phyloP scores from a whole-genome alignment of 78 protist species.

The Dictyostelium citrinum region DNA sequence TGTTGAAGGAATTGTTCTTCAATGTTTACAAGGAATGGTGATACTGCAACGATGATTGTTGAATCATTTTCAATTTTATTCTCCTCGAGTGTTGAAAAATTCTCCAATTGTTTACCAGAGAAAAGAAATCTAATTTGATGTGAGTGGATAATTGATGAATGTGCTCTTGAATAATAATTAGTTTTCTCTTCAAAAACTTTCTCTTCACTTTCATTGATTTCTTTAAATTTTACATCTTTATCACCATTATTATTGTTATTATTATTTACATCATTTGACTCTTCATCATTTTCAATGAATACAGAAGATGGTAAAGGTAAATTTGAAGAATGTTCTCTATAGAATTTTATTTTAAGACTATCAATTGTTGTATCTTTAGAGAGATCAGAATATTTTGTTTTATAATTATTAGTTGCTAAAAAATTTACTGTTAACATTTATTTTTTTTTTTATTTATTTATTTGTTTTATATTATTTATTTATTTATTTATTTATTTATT shows the following conservation, averaged over 20 bases:
- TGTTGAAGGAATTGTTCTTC: background rate
- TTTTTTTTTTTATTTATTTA: background rate
- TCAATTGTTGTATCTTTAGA: conserved; percentile 31
- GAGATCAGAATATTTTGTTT: background rate
- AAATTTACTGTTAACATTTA: background rate
- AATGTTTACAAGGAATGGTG: background rate
- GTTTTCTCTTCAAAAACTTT: background rate
- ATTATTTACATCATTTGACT: background rate
- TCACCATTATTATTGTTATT: background rate
- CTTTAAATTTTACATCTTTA: background rate
- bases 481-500: background rate
- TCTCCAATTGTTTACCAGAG: conserved; percentile 40
- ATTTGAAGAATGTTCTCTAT: conserved; percentile 40
- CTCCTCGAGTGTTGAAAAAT: conserved; percentile 3
- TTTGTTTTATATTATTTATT: background rate
- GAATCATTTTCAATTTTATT: background rate
- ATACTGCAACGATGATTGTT: conserved; percentile 13
- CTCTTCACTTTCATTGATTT: background rate
- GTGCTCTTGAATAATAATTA: background rate
- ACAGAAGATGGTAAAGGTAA: conserved; percentile 28
- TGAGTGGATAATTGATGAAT: conserved; percentile 37
- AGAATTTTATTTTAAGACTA: background rate
- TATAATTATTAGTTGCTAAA: background rate
- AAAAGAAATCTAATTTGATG: conserved; percentile 29
- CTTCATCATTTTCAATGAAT: conserved; percentile 7